phyloP scores from a whole-genome alignment of 306 rosid species.

The Sindora glabra region DNA sequence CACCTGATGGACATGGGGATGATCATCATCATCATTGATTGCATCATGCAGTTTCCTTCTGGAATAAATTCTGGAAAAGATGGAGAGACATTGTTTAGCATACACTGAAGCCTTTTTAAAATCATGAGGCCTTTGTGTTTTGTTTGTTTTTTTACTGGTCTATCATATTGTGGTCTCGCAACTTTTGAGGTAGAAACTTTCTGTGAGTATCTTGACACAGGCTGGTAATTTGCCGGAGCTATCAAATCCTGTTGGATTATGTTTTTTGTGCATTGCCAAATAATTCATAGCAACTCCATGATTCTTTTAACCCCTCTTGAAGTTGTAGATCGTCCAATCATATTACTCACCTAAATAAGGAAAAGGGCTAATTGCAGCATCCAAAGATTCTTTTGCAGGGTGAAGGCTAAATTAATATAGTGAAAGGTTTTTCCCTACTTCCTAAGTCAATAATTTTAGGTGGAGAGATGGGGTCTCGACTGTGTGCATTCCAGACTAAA shows the following conservation, averaged over 20 bases:
- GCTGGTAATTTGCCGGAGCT: constrained; percentile 28
- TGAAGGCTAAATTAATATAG: too few relatives aligned
- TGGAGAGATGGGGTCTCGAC: too few relatives aligned
- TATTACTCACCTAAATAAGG: background rate
- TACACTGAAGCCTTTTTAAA: constrained; percentile 29
- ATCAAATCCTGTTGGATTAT: constrained; percentile 23
- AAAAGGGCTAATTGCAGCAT: background rate
- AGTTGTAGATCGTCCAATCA: constrained; percentile 1
- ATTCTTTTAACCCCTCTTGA: constrained; percentile 28
- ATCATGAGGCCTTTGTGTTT: constrained; percentile 26
- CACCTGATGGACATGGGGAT: constrained; percentile 71
- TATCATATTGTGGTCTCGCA: constrained; percentile 23
- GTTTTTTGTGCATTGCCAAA: constrained; percentile 33
- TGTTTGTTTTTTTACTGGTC: constrained; percentile 37
- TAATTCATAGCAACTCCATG: constrained; percentile 45
- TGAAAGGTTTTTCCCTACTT: too few relatives aligned
- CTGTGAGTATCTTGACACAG: constrained; percentile 40
- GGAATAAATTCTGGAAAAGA: constrained; percentile 44
- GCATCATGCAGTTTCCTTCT: constrained; percentile 19
- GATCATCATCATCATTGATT: constrained; percentile 56
- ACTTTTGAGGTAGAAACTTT: constrained; percentile 27
- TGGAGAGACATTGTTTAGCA: constrained; percentile 40
- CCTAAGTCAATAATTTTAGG: too few relatives aligned
- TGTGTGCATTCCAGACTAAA: too few relatives aligned
- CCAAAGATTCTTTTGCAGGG: background rate